Evolutionary conservation across 1,284 basidiomycete species (phyloP).

Genomic region (Leccinum variabile): DNA sequence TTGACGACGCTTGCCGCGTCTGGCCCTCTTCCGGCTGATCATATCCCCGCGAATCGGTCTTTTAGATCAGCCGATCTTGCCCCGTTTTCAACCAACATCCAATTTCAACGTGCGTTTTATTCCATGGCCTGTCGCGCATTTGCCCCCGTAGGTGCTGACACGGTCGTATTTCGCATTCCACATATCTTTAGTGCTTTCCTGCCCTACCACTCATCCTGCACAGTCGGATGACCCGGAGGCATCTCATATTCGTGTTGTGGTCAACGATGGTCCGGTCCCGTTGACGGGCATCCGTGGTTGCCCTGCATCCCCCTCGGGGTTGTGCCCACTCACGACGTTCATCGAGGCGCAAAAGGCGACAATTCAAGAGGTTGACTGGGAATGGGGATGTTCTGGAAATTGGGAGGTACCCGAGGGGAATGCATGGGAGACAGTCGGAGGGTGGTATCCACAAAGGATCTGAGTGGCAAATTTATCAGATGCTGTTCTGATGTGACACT

Average conservation of each 20-base stretch:
- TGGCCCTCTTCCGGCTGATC: conserved; percentile 54
- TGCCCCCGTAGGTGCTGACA: neutral
- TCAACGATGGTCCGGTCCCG: conserved; percentile 89
- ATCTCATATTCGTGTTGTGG: conserved; percentile 71
- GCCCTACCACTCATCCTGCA: conserved; percentile 16
- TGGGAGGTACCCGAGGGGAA: conserved; percentile 62
- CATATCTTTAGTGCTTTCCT: conserved; percentile 29
- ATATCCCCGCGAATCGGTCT: conserved; percentile 50
- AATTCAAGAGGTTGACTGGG: conserved; percentile 71
- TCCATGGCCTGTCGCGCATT: neutral
- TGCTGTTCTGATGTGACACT: neutral
- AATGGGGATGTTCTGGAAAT: conserved; percentile 72
- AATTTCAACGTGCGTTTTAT: conserved; percentile 33
- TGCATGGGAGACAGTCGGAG: conserved; percentile 60
- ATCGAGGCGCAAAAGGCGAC: conserved; percentile 69
- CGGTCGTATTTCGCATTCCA: neutral
- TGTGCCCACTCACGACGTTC: conserved; percentile 79
- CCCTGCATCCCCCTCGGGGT: conserved; percentile 65
- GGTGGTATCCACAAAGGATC: conserved; percentile 30
- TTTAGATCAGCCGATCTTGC: conserved; percentile 33
- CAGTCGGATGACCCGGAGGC: conserved; percentile 44
- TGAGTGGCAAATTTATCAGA: neutral
- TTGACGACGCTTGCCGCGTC: conserved; percentile 51
- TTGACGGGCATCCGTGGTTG: conserved; percentile 76
- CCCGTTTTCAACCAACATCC: conserved; percentile 35